phyloP scores from a whole-genome alignment of 2,329 filamentous ascomycete species.

The Sporothrix mexicana region DNA sequence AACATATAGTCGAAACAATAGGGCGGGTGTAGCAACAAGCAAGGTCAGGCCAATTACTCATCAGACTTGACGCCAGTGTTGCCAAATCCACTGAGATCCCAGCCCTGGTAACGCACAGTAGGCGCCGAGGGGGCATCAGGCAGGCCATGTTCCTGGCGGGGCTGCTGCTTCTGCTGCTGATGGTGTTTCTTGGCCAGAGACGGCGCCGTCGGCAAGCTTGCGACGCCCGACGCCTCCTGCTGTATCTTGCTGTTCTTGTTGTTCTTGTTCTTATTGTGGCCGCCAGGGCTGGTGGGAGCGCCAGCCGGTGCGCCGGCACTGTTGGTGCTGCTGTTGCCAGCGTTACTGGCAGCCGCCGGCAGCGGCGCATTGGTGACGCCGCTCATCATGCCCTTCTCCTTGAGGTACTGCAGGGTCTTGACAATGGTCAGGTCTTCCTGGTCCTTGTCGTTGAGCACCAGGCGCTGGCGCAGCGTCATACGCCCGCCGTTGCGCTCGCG shows the following conservation, averaged over 20 bases:
- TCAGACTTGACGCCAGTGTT: conserved; percentile 48
- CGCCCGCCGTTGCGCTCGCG: conserved; percentile 69
- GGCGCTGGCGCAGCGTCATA: conserved; percentile 68
- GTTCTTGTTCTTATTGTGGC: background rate
- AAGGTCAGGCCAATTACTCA: conserved; percentile 39
- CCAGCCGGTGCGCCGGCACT: background rate
- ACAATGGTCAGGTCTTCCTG: conserved; percentile 70
- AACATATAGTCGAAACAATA: background rate
- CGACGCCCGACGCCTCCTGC: conserved; percentile 23
- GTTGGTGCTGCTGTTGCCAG: too few species aligned
- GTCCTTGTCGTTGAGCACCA: conserved; percentile 70
- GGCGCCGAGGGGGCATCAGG: conserved; percentile 28
- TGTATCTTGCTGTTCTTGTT: background rate
- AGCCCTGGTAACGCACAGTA: conserved; percentile 47
- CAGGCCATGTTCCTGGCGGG: background rate
- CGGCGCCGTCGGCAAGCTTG: conserved; percentile 35
- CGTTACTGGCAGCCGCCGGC: too few species aligned
- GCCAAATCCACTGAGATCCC: conserved; percentile 51
- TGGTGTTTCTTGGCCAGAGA: conserved; percentile 39
- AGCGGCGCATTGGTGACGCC: conserved; percentile 34
- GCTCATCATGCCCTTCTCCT: conserved; percentile 62
- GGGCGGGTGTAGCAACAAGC: background rate
- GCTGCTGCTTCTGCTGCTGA: background rate
- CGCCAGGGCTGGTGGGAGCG: background rate
- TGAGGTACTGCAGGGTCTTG: conserved; percentile 69